phyloP scores from a whole-genome alignment of 768 basidiomycete species.

The Suillus discolor region DNA sequence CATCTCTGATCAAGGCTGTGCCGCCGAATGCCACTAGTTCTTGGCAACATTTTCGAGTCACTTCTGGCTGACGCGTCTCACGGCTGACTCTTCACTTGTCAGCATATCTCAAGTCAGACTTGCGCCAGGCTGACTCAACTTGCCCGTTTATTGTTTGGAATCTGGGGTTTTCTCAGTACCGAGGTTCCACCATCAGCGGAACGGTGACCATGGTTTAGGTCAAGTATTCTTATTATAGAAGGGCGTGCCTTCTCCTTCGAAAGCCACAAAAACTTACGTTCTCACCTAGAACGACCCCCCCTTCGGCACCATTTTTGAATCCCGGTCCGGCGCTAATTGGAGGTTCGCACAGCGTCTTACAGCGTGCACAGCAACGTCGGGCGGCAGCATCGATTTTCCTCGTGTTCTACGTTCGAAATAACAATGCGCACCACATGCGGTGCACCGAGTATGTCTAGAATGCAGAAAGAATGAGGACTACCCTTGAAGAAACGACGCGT shows the following conservation, averaged over 20 bases:
- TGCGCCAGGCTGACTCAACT: not conserved
- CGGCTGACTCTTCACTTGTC: not conserved
- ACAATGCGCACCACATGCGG: not conserved
- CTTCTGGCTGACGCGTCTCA: not conserved
- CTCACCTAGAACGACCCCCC: not conserved
- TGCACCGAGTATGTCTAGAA: not conserved
- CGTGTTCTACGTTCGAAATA: constrained; percentile 3
- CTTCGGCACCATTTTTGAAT: not conserved
- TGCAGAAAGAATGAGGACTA: not conserved
- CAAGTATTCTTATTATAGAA: not conserved
- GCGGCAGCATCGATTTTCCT: not conserved
- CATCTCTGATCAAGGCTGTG: not conserved
- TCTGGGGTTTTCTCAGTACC: not conserved
- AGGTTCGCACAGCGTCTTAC: not conserved
- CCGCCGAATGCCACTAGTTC: not conserved
- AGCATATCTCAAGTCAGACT: not conserved
- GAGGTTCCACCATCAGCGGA: not conserved
- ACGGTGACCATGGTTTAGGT: not conserved
- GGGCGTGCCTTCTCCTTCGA: not conserved
- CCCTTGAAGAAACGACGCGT: not conserved
- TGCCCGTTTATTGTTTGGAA: not conserved
- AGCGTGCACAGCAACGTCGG: not conserved
- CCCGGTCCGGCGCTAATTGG: not conserved
- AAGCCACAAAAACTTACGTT: not conserved
- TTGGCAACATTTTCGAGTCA: not conserved